Evolutionary conservation across 805 yeast genomes (phyloP).

Genomic region (Ogataea methanolica): DNA sequence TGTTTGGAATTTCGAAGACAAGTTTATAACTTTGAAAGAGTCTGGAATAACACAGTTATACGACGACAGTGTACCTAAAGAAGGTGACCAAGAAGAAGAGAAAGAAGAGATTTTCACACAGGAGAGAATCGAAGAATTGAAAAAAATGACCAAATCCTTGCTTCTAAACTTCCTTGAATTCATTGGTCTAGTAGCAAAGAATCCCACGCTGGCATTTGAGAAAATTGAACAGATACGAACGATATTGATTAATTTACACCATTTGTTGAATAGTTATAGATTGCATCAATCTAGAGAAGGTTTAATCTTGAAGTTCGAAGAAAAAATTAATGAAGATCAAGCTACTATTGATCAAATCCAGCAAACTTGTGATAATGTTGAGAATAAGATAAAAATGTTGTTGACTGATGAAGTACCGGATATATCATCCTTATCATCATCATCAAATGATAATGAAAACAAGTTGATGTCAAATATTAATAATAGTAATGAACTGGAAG

Average conservation of each 20-base stretch:
- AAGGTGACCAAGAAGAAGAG: constrained; percentile 21
- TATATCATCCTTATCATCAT: neutral
- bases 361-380: constrained; percentile 35
- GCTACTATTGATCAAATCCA: constrained; percentile 40
- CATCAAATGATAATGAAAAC: neutral
- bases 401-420: constrained; percentile 15
- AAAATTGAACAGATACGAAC: constrained; percentile 78
- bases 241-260: constrained; percentile 85
- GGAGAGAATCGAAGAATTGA: constrained; percentile 66
- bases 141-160: constrained; percentile 72
- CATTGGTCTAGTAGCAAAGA: constrained; percentile 67
- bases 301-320: constrained; percentile 67
- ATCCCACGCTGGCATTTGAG: constrained; percentile 55
- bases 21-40: constrained; percentile 67
- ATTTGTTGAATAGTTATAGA: constrained; percentile 83
- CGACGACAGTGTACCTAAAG: constrained; percentile 23
- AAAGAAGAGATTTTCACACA: constrained; percentile 38
- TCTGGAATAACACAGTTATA: constrained; percentile 79
- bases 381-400: constrained; percentile 29
- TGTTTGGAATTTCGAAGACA: constrained; percentile 79
- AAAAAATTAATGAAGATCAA: constrained; percentile 44
- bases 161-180: constrained; percentile 78
- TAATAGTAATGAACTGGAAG: neutral
- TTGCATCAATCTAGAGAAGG: constrained; percentile 95
- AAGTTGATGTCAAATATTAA: neutral